phyloP scores from a whole-genome alignment of 768 basidiomycete genomes.

The Epithele typhae region DNA sequence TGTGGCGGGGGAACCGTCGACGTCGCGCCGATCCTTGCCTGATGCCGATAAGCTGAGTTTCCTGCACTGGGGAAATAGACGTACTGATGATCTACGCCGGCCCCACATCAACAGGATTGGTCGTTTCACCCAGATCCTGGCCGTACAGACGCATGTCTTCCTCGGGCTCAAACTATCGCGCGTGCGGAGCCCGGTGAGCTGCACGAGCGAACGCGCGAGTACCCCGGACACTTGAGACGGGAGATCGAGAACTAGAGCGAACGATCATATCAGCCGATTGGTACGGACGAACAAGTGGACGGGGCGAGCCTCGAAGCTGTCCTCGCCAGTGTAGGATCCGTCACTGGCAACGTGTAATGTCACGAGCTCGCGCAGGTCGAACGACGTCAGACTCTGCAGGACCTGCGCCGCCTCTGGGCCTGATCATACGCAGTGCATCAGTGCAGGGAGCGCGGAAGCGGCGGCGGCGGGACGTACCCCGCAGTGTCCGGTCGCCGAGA shows the following conservation, averaged over 20 bases:
- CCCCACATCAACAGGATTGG: constrained; percentile 86
- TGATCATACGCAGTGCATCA: too few species aligned
- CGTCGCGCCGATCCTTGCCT: constrained; percentile 86
- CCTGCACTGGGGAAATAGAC: constrained; percentile 16
- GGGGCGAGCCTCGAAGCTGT: constrained; percentile 92
- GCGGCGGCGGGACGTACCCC: too few species aligned
- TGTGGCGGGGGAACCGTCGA: too few species aligned
- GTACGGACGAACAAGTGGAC: too few species aligned
- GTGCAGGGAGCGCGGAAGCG: too few species aligned
- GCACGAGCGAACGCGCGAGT: constrained; percentile 62
- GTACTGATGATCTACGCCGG: constrained; percentile 90
- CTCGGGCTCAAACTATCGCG: constrained; percentile 91
- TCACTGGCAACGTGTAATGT: constrained; percentile 87
- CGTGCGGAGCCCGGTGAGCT: constrained; percentile 86
- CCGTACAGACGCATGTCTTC: constrained; percentile 98
- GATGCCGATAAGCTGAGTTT: not conserved
- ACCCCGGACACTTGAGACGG: constrained; percentile 67
- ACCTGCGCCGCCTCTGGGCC: constrained; percentile 81
- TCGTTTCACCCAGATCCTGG: constrained; percentile 85
- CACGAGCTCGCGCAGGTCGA: constrained; percentile 66
- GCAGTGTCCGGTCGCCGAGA: too few species aligned
- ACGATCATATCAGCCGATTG: too few species aligned
- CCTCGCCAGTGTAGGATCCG: constrained; percentile 97
- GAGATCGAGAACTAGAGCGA: constrained; percentile 82
- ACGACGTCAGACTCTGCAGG: constrained; percentile 71